Base-by-base conservation (phyloP, 768 basidiomycete species). In the Suillus alpinus region DNA sequence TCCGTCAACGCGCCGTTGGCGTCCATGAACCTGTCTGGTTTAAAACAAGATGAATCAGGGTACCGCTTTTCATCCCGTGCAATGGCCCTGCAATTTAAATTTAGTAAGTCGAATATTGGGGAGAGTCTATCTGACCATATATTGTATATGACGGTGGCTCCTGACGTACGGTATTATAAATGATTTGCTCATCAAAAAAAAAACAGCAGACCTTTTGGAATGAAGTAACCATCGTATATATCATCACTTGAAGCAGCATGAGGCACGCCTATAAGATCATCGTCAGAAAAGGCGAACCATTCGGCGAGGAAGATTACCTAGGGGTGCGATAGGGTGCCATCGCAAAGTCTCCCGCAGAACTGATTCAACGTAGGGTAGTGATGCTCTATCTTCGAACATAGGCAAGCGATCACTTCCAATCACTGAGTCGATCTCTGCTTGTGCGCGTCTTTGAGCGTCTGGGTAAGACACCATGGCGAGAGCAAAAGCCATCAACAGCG, bases 181-280 rank as follows among this genome's bases (percentile, higher is more conserved):
- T 10, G 26, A n/a, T 12, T 31, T 26, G 7, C 23, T 4, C 31
- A 51, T 26, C 18, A 2, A 2, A 7, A 20, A 6, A 29, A 34
- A 23, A 29, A 10, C 18, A 8, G 16, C 57, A 16, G 4, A 59
- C 83, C 83, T 59, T 76, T 75, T 7, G 84, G 83, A 51, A 26
- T 26, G 3, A 26, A 26, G 26, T 26, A 26, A 26, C 26, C 26
- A 26, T 26, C 26, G 26, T 26, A 86, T 85, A 8, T 79, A 47
- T 78, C 78, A 59, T 77, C 76, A 46, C 71, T 63, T 0, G 75
- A 76, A 8, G 65, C 29, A 7, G 57, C 46, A 60, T 72, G 72
- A 8, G 70, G 64, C 12, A 71, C 32, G 16, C 63, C 69, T 63
- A 37, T 12, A 20, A 10, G n/a, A 58, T 46, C 4, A 16, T 20